These are phyloP conservation scores for Solanum dulcamara DNA, from an alignment of 257 asterid species.

Conservation along the genomic window DNA sequence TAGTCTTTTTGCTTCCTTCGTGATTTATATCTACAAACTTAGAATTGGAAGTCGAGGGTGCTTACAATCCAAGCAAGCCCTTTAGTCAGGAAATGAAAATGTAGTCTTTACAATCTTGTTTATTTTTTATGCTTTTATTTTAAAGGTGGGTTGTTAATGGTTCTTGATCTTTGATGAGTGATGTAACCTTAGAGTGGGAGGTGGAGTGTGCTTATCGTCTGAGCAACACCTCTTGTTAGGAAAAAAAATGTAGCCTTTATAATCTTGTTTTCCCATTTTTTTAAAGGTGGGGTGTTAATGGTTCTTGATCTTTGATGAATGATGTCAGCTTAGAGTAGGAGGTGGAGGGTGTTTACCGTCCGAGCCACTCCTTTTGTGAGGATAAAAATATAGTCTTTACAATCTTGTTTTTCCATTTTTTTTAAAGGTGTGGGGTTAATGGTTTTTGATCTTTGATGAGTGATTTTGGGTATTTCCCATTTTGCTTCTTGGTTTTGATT, in stretches of 20 bases:
- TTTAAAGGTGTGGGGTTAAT: too few relatives aligned
- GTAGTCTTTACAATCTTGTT: not conserved
- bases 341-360: too few relatives aligned
- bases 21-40: not conserved
- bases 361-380: too few relatives aligned
- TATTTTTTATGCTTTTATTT: not conserved
- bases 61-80: not conserved
- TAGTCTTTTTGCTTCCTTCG: not conserved
- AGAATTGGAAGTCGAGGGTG: not conserved
- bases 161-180: not conserved
- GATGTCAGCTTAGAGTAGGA: too few relatives aligned
- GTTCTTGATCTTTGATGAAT: not conserved
- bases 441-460: constrained; percentile 1
- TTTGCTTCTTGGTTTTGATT: not conserved
- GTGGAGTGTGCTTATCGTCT: not conserved
- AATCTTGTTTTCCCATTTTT: not conserved
- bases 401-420: not conserved
- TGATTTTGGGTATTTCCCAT: not conserved
- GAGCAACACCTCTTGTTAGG: not conserved
- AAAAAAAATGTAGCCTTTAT: not conserved
- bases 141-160: not conserved
- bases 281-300: not conserved
- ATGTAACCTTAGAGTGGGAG: not conserved
- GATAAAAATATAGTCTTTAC: not conserved
- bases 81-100: too few relatives aligned